A percentile compares a stretch with the other conserved stretches of the same genome.
Evolutionary conservation across 1,139 yeast genomes (phyloP).

Genomic region (Torulaspora globosa): DNA sequence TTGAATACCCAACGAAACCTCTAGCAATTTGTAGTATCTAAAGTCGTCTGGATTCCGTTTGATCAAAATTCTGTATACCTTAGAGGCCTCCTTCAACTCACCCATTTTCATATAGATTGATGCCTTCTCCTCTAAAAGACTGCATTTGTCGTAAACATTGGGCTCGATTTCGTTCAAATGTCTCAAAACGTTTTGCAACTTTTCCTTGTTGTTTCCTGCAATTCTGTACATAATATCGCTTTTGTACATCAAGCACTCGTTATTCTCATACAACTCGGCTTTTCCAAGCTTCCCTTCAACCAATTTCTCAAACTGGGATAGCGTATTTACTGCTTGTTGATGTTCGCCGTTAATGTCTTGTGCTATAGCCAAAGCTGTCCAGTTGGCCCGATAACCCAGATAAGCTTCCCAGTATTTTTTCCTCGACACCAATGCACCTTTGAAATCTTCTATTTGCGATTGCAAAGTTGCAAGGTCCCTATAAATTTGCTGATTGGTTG

Average conservation of each 20-base stretch:
- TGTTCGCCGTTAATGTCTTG: slow-evolving; percentile 70
- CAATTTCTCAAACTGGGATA: slow-evolving; percentile 68
- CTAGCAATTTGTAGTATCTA: slow-evolving; percentile 62
- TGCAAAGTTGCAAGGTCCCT: slow-evolving; percentile 81
- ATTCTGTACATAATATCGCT: slow-evolving; percentile 59
- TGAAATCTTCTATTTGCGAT: slow-evolving; percentile 72
- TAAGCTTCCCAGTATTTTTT: slow-evolving; percentile 65
- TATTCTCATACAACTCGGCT: slow-evolving; percentile 67
- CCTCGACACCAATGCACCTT: slow-evolving; percentile 59
- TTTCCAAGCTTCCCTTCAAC: slow-evolving; percentile 65
- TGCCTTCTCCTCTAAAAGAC: slow-evolving; percentile 66
- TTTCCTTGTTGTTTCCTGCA: slow-evolving; percentile 47
- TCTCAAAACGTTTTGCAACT: slow-evolving; percentile 55
- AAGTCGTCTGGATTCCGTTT: slow-evolving; percentile 83
- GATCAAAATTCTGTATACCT: slow-evolving; percentile 63
- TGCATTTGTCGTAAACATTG: slow-evolving; percentile 59
- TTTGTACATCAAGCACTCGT: slow-evolving; percentile 75
- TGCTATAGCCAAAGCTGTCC: slow-evolving; percentile 89
- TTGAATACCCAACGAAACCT: slow-evolving; percentile 51
- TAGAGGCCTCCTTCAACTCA: slow-evolving; percentile 56
- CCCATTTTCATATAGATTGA: slow-evolving; percentile 49
- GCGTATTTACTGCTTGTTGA: slow-evolving; percentile 63
- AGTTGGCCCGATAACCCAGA: slow-evolving; percentile 84
- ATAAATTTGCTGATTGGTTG: slow-evolving; percentile 71
- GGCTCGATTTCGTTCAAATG: slow-evolving; percentile 52